phyloP scores from a whole-genome alignment of 2,329 filamentous ascomycete genomes.

The Fusarium coicis region DNA sequence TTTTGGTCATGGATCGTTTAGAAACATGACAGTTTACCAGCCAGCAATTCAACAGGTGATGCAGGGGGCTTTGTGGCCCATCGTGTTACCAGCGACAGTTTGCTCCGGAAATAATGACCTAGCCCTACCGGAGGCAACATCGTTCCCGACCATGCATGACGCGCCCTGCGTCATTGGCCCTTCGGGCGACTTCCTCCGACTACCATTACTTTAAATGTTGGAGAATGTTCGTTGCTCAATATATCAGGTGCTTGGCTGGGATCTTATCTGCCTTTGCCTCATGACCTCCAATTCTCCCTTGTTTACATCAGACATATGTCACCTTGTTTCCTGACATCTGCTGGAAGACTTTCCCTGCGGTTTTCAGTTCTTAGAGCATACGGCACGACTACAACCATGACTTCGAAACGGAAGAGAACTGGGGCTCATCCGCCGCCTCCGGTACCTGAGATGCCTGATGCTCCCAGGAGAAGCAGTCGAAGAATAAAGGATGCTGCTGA shows the following conservation, averaged over 20 bases:
- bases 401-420: slow-evolving; percentile 52
- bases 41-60: slow-evolving; percentile 17
- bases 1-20: slow-evolving; percentile 30
- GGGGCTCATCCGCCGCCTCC: slow-evolving; percentile 37
- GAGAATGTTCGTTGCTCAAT: slow-evolving; percentile 4
- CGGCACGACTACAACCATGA: slow-evolving; percentile 45
- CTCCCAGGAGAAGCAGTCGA: slow-evolving; percentile 43
- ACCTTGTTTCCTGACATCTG: slow-evolving; percentile 8
- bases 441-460: slow-evolving; percentile 31
- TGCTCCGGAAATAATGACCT: slow-evolving; percentile 24
- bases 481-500: slow-evolving; percentile 32
- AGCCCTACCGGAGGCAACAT: slow-evolving; percentile 26
- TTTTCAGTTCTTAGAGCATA: slow-evolving; percentile 5
- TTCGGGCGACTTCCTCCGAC: slow-evolving; percentile 38
- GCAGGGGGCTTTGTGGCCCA: slow-evolving; percentile 7
- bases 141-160: slow-evolving; percentile 42
- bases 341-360: slow-evolving; percentile 3
- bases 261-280: background rate
- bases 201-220: slow-evolving; percentile 10
- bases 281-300: background rate
- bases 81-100: slow-evolving; percentile 3
- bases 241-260: background rate
- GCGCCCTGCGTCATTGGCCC: slow-evolving; percentile 39
- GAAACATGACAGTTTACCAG: background rate
- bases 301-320: slow-evolving; percentile 1